phyloP scores from a whole-genome alignment of 2,329 filamentous ascomycete species.

The Magnaporthiopsis rhizophila region DNA sequence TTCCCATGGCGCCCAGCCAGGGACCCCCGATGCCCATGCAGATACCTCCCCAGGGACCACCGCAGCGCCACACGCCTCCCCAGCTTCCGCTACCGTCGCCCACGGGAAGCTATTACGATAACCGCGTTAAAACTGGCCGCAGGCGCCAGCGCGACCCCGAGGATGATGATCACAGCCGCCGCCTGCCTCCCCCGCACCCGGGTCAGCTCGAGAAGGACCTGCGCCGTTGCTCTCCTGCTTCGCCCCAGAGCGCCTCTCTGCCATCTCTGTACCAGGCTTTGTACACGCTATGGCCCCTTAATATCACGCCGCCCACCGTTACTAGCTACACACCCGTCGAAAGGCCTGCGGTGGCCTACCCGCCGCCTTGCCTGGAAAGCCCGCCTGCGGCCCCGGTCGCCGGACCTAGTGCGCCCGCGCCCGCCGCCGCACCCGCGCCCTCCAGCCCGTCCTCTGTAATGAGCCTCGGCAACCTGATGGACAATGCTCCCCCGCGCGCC shows the following conservation, averaged over 20 bases:
- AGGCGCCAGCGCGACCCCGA: slow-evolving; percentile 29
- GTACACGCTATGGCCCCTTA: not conserved
- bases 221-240: slow-evolving; percentile 42
- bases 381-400: not conserved
- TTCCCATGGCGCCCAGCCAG: slow-evolving; percentile 19
- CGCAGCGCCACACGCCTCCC: slow-evolving; percentile 13
- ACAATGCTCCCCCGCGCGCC: slow-evolving; percentile 1
- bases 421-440: not conserved
- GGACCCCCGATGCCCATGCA: slow-evolving; percentile 11
- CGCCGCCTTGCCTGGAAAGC: not conserved
- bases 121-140: slow-evolving; percentile 24
- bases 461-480: slow-evolving; percentile 4
- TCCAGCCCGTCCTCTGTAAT: not conserved
- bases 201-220: slow-evolving; percentile 39
- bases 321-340: not conserved
- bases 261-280: slow-evolving; percentile 19
- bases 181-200: slow-evolving; percentile 36
- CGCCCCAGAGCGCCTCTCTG: slow-evolving; percentile 40
- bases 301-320: slow-evolving; percentile 3
- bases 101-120: slow-evolving; percentile 27
- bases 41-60: slow-evolving; percentile 14
- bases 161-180: slow-evolving; percentile 30
- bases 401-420: not conserved
- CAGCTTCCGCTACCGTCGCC: slow-evolving; percentile 26
- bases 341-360: not conserved